These are phyloP conservation scores for Earliella scabrosa DNA, from an alignment of 1,284 basidiomycete species.

Conservation along the genomic window DNA sequence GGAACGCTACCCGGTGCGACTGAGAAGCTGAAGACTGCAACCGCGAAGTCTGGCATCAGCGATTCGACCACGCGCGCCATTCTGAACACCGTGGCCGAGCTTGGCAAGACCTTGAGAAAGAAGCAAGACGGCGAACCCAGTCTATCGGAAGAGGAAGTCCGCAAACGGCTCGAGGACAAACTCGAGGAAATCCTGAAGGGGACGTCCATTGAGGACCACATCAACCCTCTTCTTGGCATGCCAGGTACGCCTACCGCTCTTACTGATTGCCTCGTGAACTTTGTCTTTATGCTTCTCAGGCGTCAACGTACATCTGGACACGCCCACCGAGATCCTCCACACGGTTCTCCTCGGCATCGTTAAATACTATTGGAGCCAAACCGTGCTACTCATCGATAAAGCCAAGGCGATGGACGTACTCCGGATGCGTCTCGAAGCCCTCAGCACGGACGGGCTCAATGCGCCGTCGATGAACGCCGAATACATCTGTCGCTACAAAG, in stretches of 20 bases:
- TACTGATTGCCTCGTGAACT: neutral
- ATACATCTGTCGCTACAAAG: constrained; percentile 33
- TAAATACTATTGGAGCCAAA: constrained; percentile 41
- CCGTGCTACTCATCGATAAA: constrained; percentile 27
- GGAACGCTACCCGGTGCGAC: constrained; percentile 2
- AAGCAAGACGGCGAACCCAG: neutral
- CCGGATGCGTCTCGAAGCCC: constrained; percentile 22
- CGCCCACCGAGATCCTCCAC: constrained; percentile 38
- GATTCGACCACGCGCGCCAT: constrained; percentile 2
- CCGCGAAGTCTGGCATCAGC: constrained; percentile 5
- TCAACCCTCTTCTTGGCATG: constrained; percentile 13
- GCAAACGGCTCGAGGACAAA: constrained; percentile 4
- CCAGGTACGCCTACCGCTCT: constrained; percentile 2
- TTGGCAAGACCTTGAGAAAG: constrained; percentile 1
- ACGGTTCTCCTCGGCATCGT: constrained; percentile 38
- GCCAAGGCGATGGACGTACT: constrained; percentile 19
- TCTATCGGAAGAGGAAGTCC: constrained; percentile 3
- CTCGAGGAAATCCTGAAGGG: constrained; percentile 2
- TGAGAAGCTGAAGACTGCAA: constrained; percentile 9
- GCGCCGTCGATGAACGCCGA: constrained; percentile 21
- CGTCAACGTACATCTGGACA: constrained; percentile 32
- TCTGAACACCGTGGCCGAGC: constrained; percentile 4
- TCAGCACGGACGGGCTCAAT: constrained; percentile 16
- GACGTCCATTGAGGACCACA: neutral
- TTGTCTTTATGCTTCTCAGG: constrained; percentile 13